Percentiles rank a stretch among this genome's conserved stretches.
Evolutionary conservation across 2,329 filamentous ascomycete genomes (phyloP).

Genomic region (Ophiostoma perfectum): DNA sequence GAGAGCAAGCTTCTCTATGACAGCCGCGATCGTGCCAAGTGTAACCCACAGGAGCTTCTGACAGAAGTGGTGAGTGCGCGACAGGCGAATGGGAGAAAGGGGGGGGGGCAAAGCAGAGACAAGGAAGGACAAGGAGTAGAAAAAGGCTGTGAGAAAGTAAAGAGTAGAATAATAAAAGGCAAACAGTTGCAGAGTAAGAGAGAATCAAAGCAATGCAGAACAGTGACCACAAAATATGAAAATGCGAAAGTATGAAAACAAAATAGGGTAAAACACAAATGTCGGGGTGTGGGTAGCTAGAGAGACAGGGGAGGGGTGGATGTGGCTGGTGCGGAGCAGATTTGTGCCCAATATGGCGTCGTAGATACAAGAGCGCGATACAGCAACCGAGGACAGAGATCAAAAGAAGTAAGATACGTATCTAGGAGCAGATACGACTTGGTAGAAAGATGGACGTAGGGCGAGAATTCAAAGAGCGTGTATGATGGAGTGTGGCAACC

Average conservation of each 20-base stretch:
- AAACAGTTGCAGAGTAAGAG: background rate
- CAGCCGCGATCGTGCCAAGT: constrained; percentile 2
- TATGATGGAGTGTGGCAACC: background rate
- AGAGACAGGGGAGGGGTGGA: background rate
- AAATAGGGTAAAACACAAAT: background rate
- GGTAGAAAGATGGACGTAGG: background rate
- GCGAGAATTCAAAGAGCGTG: background rate
- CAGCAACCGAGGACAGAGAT: too few relatives aligned
- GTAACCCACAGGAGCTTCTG: constrained; percentile 1
- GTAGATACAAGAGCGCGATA: too few relatives aligned
- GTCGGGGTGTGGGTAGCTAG: background rate
- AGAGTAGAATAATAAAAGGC: background rate
- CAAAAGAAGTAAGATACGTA: too few relatives aligned
- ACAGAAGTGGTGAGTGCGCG: background rate
- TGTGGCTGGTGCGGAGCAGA: background rate
- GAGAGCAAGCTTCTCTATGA: background rate
- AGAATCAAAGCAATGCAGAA: background rate
- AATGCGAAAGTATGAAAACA: background rate
- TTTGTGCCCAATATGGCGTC: background rate
- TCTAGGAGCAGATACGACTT: too few relatives aligned
- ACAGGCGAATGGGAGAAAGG: background rate
- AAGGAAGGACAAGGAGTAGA: background rate
- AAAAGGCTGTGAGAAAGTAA: background rate
- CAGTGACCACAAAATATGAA: background rate
- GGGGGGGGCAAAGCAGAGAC: background rate